Base-by-base conservation (phyloP, 2,329 filamentous ascomycete species). In the Epicoccum nigrum region DNA sequence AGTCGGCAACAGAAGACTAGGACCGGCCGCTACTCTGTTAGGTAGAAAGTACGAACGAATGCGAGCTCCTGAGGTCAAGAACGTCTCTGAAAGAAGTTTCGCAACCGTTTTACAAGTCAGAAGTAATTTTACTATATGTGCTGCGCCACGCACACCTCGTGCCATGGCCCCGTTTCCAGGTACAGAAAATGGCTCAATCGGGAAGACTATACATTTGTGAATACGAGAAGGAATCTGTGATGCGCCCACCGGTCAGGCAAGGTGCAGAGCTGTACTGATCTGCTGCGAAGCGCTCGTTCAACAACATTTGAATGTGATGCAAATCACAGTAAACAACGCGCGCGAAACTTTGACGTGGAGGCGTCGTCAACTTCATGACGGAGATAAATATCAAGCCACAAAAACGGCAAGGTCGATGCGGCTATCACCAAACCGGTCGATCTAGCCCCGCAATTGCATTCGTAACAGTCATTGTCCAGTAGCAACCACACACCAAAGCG, bases 401-500 rank as follows among this genome's bases (percentile, higher is more conserved):
- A 39, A 43, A 47, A 35, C 21, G 30, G 49, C 23, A 47, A 39
- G 21, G 39, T 40, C 17, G 25, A 28, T 6, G 2, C 27, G 28
- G 45, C 50, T 48, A 44, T 37, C 12, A 35, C 25, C 31, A 50
- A 44, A 32, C 15, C 48, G 30, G 23, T 23, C 30, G 23, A 21
- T 28, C 9, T 12, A 38, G 47, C 47, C 47, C 47, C 47, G 40
- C 40, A 44, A 34, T 30, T 19, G 7, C 30, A 25, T 53, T 48
- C 40, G 28, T 40, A 20, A 28, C 23, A 44, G 44, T 44, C 50
- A 37, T 48, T 45, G 33, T 48, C 50, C 45, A 48, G 41, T 45
- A 45, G 32, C 32, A 47, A 47, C 38, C 38, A 39, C 40, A 40
- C 40, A 45, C 34, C 44, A 45, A 41, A 27, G 30, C 40, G 30